Base-by-base conservation (phyloP, 331 rosid genomes). In the Acacia concinna region DNA sequence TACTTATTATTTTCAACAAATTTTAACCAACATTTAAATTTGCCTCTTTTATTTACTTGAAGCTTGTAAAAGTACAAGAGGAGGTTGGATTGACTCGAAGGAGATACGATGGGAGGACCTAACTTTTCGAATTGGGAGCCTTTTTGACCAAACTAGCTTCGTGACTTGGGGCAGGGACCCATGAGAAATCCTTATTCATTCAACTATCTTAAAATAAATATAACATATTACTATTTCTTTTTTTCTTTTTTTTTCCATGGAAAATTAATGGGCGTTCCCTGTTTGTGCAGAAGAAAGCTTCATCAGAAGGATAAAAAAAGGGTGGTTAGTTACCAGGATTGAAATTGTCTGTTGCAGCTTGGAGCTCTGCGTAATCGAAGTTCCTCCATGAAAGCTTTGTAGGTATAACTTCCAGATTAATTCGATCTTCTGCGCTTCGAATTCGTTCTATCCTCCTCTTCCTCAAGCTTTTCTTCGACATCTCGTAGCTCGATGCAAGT, bases 331-430 rank as follows among this genome's bases (percentile, higher is more conserved):
- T 74, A 92, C 99, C 99, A 1, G 89, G 57, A 54, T 78, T 81
- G 83, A 95, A 95, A 73, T 91, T 79, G 28, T 59, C 41, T 5
- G 99, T 95, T 54, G 99, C 97, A 25, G 87, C 85, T 11, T 84
- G 84, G 15, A 95, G 92, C 64, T 91, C 97, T 2, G 83, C 84
- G 47, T 79, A 87, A 56, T 84, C 97, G 66, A 88, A 95, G 84
- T 81, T 95, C 83, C 91, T 88, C 99, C 99, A 95, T 2, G 97
- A 86, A 4, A 96, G 93, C 54, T 93, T 95, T 0, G 82, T 47
- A 1, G 91, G 78, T 84, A 85, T 32, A 20, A 27, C 89, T 0
- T 41, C 88, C 56, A 81, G 3, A 68, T 83, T 85, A 14, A 84
- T 69, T 3, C 70, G 25, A 0, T 88, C 94, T 60, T 87, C 97